These are phyloP conservation scores for Dianthus caryophyllus DNA, from an alignment of 148 eudicot species.

Conservation along the genomic window DNA sequence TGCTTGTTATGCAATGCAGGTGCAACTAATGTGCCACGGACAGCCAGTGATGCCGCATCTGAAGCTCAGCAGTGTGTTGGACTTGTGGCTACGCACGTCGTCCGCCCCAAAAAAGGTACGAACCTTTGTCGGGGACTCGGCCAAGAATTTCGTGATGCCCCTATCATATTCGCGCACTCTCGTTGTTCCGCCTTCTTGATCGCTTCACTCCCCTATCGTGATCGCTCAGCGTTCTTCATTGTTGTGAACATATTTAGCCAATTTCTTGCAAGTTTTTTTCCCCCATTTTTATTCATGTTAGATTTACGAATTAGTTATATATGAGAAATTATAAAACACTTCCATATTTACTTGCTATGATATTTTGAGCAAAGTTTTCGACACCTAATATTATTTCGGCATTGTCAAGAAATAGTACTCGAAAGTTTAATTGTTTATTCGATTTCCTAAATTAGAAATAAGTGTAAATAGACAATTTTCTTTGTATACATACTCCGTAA, in stretches of 20 bases:
- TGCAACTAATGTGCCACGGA: slow-evolving; percentile 67
- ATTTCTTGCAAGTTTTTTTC: slow-evolving; percentile 10
- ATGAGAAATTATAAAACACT: too few species aligned
- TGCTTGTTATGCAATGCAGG: slow-evolving; percentile 29
- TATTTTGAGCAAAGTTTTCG: too few species aligned
- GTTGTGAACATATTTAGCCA: slow-evolving; percentile 14
- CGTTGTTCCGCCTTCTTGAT: slow-evolving; percentile 17
- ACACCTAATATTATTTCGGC: too few species aligned
- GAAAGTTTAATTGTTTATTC: too few species aligned
- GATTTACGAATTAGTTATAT: neutral
- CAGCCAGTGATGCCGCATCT: slow-evolving; percentile 57
- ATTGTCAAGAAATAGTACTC: too few species aligned
- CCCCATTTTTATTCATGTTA: slow-evolving; percentile 4
- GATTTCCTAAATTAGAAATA: too few species aligned
- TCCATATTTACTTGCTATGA: too few species aligned
- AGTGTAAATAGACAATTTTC: too few species aligned
- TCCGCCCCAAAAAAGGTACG: slow-evolving; percentile 38
- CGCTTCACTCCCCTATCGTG: neutral
- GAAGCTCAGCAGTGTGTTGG: slow-evolving; percentile 51
- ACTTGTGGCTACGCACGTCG: slow-evolving; percentile 52
- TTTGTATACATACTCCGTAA: too few species aligned
- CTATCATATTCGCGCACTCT: slow-evolving; percentile 47
- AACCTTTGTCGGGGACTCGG: slow-evolving; percentile 52
- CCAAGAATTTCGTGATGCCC: slow-evolving; percentile 74
- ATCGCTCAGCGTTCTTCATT: slow-evolving; percentile 7